Conservation (phyloP, 495 filamentous ascomycete species). For the Trypethelium eluteriae region DNA sequence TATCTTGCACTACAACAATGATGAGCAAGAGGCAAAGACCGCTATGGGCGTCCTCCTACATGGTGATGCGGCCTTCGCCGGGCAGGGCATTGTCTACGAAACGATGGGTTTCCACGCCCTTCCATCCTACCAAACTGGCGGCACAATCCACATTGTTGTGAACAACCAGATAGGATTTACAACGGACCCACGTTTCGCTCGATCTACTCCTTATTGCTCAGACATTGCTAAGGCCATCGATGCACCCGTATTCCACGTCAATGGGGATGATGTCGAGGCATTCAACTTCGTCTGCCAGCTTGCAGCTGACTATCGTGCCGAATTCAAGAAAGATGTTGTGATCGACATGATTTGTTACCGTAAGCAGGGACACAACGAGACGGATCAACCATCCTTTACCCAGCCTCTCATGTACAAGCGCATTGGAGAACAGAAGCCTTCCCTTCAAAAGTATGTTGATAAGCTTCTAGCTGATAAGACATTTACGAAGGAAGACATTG, state of each 20-base stretch:
- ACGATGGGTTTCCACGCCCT: constrained; percentile 95
- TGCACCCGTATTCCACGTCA: constrained; percentile 97
- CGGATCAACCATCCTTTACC: constrained; percentile 98
- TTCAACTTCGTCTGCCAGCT: constrained; percentile 97
- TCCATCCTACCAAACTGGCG: constrained; percentile 91
- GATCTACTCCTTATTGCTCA: constrained; percentile 96
- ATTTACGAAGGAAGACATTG: constrained; percentile 95
- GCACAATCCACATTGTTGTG: constrained; percentile 92
- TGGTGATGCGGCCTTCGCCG: constrained; percentile 95
- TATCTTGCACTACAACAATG: constrained; percentile 98
- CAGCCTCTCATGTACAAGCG: constrained; percentile 99
- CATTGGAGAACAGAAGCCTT: constrained; percentile 68
- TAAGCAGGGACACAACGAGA: constrained; percentile 99
- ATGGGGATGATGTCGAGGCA: constrained; percentile 95
- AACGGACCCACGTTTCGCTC: constrained; percentile 94
- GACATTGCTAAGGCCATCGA: constrained; percentile 99
- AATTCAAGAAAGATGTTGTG: constrained; percentile 95
- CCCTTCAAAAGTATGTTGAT: constrained; percentile 81
- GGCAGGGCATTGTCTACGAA: constrained; percentile 94
- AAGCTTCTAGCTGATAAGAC: constrained; percentile 82
- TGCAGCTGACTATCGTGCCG: constrained; percentile 91
- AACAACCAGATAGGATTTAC: constrained; percentile 99
- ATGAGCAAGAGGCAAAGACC: constrained; percentile 75
- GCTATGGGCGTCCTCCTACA: constrained; percentile 95
- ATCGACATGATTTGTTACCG: constrained; percentile 98